Evolutionary conservation across 805 yeast genomes (phyloP), one percentile per base, ranked within the genome.

Genomic region (Komagataella pseudopastoris): DNA sequence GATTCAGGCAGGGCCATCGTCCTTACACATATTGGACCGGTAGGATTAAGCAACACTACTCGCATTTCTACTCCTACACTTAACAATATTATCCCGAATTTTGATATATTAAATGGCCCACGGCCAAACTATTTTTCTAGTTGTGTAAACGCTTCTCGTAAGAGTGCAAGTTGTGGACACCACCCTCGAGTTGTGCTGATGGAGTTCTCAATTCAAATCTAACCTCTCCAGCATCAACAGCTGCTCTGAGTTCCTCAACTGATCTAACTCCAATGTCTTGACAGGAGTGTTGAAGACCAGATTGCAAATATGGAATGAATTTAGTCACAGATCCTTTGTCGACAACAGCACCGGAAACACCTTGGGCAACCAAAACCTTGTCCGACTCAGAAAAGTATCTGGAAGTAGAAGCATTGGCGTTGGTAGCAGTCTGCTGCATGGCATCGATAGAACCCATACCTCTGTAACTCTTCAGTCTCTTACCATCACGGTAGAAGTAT

Each of bases 361-460:
- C 99, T 76, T 93, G 99, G 52, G 99, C 99, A 59, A 93, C 99
- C 59, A 93, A 80, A 58, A 93, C 98, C 63, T 85, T 76, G 71
- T 93, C 99, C 58, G 87, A 74, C 76, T 93, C 99, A 54, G 96
- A 88, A 72, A 93, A 93, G 78, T 93, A 93, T 73, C 99, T 86
- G 48, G 97, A 89, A 56, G 99, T 88, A 49, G 99, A 91, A 52
- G 99, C 99, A 66, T 93, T 93, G 63, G 96, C 96, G 68, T 81
- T 81, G 63, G 75, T 77, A 59, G 83, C 81, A 56, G 97, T 88
- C 66, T 77, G 79, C 78, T 90, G 91, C 98, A 91, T 91, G 59
- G 99, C 99, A 70, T 91, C 99, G 62, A 93, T 83, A 46, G 98
- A 91, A 62, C 99, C 99, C 99, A 93, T 93, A 75, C 99, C 99